Conservation (phyloP, 352 stramenopile species). For the Phytopythium cucurbitacearum region DNA sequence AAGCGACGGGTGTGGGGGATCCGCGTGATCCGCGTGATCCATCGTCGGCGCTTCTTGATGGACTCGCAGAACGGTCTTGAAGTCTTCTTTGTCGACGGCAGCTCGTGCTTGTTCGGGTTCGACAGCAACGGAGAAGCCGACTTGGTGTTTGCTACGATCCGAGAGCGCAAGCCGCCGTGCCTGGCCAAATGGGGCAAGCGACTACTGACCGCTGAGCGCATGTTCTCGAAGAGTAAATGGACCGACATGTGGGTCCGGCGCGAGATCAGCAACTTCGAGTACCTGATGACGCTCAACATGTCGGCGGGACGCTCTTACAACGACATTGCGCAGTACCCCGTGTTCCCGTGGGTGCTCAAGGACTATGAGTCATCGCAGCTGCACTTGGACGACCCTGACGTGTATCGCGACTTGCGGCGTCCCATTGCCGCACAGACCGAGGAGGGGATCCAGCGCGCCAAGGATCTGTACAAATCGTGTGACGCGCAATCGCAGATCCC, state of each 20-base stretch:
- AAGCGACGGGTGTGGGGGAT: constrained; percentile 76
- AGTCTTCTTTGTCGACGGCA: constrained; percentile 85
- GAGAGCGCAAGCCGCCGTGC: constrained; percentile 78
- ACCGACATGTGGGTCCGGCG: constrained; percentile 85
- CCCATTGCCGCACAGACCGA: constrained; percentile 92
- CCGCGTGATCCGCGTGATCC: constrained; percentile 75
- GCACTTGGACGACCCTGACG: constrained; percentile 89
- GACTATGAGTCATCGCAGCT: constrained; percentile 94
- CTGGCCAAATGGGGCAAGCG: constrained; percentile 76
- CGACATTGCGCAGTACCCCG: constrained; percentile 97
- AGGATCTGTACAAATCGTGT: constrained; percentile 35
- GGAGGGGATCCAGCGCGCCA: constrained; percentile 36
- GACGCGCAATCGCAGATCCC: constrained; percentile 48
- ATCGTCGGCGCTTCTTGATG: constrained; percentile 70
- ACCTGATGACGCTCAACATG: constrained; percentile 95
- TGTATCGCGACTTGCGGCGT: constrained; percentile 96
- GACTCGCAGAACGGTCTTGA: constrained; percentile 71
- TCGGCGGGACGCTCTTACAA: constrained; percentile 95
- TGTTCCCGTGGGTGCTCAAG: constrained; percentile 98
- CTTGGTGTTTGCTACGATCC: constrained; percentile 72
- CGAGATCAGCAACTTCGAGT: constrained; percentile 94
- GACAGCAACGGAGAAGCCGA: constrained; percentile 63
- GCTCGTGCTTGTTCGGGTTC: constrained; percentile 72
- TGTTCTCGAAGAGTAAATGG: constrained; percentile 82
- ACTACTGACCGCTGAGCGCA: constrained; percentile 57